A percentile compares a stretch with the other conserved stretches of the same genome.
phyloP scores from a whole-genome alignment of 352 stramenopile species.

The Globisporangium cystogenes region DNA sequence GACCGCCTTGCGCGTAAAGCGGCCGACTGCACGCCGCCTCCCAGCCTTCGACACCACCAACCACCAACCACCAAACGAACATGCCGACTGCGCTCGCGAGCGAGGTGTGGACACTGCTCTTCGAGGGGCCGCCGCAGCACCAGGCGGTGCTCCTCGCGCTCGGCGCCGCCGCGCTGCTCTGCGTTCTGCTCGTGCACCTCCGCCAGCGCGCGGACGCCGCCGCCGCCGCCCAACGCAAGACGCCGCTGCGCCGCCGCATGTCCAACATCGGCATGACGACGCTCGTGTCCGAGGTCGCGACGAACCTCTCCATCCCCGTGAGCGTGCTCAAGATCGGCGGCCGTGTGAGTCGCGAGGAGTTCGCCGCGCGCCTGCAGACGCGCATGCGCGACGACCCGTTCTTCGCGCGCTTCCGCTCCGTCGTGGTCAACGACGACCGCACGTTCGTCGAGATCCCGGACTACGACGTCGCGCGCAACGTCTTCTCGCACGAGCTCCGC shows the following conservation, averaged over 20 bases:
- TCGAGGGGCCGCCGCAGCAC: conserved; percentile 12
- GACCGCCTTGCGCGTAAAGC: not conserved
- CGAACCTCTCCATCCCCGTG: conserved; percentile 75
- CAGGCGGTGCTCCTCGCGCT: conserved; percentile 15
- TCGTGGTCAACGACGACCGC: conserved; percentile 35
- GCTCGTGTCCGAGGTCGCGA: conserved; percentile 62
- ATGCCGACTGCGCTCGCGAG: conserved; percentile 1
- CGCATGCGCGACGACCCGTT: conserved; percentile 54
- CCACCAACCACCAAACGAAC: not conserved
- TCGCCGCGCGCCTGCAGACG: conserved; percentile 41
- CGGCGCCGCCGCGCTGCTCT: conserved; percentile 11
- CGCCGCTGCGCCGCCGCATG: conserved; percentile 47
- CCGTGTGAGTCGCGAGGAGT: conserved; percentile 31
- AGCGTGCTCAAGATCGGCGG: conserved; percentile 53
- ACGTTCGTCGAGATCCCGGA: conserved; percentile 55
- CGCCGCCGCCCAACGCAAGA: conserved; percentile 9
- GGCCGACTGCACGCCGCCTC: too few species aligned
- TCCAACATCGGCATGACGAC: conserved; percentile 69
- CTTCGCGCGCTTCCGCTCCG: conserved; percentile 64
- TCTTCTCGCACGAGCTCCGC: conserved; percentile 48
- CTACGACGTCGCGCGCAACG: conserved; percentile 49
- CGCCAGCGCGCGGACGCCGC: not conserved
- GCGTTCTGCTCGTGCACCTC: conserved; percentile 8
- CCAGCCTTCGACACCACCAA: too few species aligned
- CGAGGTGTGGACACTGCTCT: conserved; percentile 10